Conservation (phyloP, 495 filamentous ascomycete species). For the Mycothermus thermophilus region DNA sequence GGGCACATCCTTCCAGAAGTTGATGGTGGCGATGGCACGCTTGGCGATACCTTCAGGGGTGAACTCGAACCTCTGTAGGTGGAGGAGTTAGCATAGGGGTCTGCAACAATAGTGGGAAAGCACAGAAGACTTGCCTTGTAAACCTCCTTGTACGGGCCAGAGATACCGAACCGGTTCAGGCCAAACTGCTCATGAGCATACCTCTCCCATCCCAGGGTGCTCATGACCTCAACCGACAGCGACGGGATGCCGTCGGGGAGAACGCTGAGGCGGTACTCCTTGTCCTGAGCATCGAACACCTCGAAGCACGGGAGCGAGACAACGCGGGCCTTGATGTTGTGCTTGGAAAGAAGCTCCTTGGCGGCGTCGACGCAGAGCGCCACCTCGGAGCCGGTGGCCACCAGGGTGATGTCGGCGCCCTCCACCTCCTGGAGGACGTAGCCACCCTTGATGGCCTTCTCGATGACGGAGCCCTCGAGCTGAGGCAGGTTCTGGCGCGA, state of each 20-base stretch:
- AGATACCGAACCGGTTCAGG: constrained; percentile 95
- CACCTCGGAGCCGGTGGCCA: constrained; percentile 94
- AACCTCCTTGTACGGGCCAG: constrained; percentile 92
- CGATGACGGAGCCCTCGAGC: constrained; percentile 81
- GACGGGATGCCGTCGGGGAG: constrained; percentile 91
- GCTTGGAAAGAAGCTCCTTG: constrained; percentile 77
- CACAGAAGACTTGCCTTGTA: constrained; percentile 56
- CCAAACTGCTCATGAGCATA: constrained; percentile 99
- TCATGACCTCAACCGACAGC: constrained; percentile 87
- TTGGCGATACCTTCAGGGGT: constrained; percentile 91
- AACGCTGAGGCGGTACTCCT: constrained; percentile 83
- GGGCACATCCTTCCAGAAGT: constrained; percentile 91
- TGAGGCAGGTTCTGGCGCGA: constrained; percentile 98
- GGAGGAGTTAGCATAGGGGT: constrained; percentile 9
- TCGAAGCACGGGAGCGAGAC: constrained; percentile 96
- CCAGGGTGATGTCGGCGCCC: constrained; percentile 74
- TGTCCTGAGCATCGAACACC: constrained; percentile 87
- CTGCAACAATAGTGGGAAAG: background rate
- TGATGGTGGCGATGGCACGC: constrained; percentile 76
- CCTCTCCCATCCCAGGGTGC: constrained; percentile 89
- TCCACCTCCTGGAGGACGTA: constrained; percentile 79
- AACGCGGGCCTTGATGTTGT: constrained; percentile 77
- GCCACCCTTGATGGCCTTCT: constrained; percentile 80
- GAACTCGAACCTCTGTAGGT: constrained; percentile 87
- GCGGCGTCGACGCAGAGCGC: constrained; percentile 84